phyloP scores from a whole-genome alignment of 495 filamentous ascomycete species.

The Cudoniella acicularis region DNA sequence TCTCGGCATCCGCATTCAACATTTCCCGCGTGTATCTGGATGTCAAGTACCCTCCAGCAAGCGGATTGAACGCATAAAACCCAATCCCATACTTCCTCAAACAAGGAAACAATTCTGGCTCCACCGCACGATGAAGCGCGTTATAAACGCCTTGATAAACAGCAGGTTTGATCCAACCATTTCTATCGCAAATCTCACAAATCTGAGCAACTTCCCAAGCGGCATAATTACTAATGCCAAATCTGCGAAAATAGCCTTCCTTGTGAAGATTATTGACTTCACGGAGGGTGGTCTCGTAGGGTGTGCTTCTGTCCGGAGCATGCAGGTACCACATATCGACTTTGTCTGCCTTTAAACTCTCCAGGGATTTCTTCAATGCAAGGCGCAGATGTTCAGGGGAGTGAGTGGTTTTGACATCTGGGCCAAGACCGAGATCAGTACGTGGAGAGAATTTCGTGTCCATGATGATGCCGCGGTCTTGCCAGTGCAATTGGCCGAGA shows the following conservation, averaged over 20 bases:
- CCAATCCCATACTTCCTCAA: slow-evolving; percentile 48
- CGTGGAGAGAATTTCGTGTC: no score
- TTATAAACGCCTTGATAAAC: slow-evolving; percentile 67
- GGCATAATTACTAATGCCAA: slow-evolving; percentile 48
- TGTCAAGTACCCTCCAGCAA: slow-evolving; percentile 51
- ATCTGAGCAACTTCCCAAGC: slow-evolving; percentile 49
- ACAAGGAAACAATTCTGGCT: slow-evolving; percentile 49
- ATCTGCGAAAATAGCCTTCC: slow-evolving; percentile 41
- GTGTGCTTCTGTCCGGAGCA: slow-evolving; percentile 43
- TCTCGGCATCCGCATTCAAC: no score
- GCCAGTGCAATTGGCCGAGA: no score
- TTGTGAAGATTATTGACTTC: slow-evolving; percentile 45
- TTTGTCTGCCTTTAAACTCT: no score
- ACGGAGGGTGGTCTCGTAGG: slow-evolving; percentile 46
- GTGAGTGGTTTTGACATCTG: no score
- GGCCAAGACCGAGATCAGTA: no score
- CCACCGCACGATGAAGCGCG: slow-evolving; percentile 50
- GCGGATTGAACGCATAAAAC: slow-evolving; percentile 47
- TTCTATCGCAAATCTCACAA: slow-evolving; percentile 41
- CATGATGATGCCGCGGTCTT: no score
- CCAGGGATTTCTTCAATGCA: no score
- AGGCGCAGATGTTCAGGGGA: no score
- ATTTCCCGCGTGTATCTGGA: slow-evolving; percentile 30
- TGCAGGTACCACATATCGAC: slow-evolving; percentile 54
- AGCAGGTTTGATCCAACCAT: slow-evolving; percentile 56